Evolutionary conservation across 2,329 filamentous ascomycete species (phyloP), one percentile per base, ranked within the genome.

Genomic region (Clarireedia monteithiana): DNA sequence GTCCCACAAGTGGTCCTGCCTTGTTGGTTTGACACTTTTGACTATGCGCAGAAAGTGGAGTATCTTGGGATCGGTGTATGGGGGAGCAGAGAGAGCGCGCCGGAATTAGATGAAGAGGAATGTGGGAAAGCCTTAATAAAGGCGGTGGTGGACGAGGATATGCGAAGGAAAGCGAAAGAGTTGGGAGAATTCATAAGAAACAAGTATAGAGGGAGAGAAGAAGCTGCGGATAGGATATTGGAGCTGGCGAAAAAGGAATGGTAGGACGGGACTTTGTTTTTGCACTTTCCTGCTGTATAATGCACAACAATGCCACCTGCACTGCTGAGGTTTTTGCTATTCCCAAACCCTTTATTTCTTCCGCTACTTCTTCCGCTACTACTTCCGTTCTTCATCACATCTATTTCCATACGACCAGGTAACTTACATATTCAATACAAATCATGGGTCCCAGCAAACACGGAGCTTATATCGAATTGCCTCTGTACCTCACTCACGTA

Each of bases 1-100:
- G 66, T 75, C 4, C 71, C 76, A 1, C 76, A 78, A 42, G 60
- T 78, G 5, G 59, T 78, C 5, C 66, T 79, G 1, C 75, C 77
- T 0, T 58, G 71, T 0, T 78, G 76, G 76, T 65, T 72, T 0
- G 76, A 78, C 50, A 69, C 72, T 0, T 76, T 75, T 53, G 74
- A 75, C 49, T 77, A 71, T 53, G 75, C 75, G 6, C 65, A 66
- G 14, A 68, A 71, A 2, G 73, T 70, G 0, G 75, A 78, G 60
- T 72, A 67, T 50, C 60, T 75, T 0, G 71, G 71, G 0, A 68
- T 78, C 10, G 76, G 75, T 1, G 24, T 58, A 4, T 55, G 48
- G 38, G 53, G 48, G n/a, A 55, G 53, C 20, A 50, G n/a, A 6
- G 14, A 6, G 2, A 26, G 6, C 14, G 53, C 38, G n/a, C 36